A percentile compares a stretch with the other conserved stretches of the same genome.
phyloP scores from a whole-genome alignment of 352 stramenopile species.

The Pythium sp. region DNA sequence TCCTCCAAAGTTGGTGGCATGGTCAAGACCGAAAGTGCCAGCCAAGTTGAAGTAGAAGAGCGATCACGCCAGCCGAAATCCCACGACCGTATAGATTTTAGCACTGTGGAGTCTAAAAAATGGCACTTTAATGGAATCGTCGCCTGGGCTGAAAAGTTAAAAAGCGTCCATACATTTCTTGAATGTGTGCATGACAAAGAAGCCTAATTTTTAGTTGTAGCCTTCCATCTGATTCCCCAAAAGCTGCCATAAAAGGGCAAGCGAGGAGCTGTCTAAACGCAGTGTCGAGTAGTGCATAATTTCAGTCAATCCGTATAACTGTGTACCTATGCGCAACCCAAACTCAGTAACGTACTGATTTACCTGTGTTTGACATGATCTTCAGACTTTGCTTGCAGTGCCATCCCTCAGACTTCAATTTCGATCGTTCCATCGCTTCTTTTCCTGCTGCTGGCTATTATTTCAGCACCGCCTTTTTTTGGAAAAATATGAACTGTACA shows the following conservation, averaged over 20 bases:
- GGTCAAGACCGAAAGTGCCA: too few species aligned
- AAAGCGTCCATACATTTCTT: background rate
- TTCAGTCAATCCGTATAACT: too few species aligned
- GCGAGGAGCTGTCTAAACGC: background rate
- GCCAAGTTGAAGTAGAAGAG: background rate
- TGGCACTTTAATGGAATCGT: background rate
- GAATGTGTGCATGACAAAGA: background rate
- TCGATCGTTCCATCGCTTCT: background rate
- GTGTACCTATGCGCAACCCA: too few species aligned
- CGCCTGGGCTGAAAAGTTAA: background rate
- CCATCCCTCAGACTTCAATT: background rate
- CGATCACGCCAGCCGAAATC: background rate
- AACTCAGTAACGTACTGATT: too few species aligned
- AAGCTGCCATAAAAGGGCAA: background rate
- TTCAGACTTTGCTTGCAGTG: background rate
- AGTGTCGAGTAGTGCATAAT: too few species aligned
- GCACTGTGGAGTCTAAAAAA: background rate
- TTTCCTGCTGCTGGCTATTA: background rate
- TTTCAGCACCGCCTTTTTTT: background rate
- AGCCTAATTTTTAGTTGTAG: background rate
- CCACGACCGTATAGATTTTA: background rate
- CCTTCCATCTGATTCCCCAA: background rate
- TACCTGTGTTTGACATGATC: too few species aligned
- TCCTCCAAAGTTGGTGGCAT: too few species aligned
- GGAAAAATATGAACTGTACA: background rate